Base-by-base conservation (phyloP, 129 eudicot genomes). In the Sambucus nigra region DNA sequence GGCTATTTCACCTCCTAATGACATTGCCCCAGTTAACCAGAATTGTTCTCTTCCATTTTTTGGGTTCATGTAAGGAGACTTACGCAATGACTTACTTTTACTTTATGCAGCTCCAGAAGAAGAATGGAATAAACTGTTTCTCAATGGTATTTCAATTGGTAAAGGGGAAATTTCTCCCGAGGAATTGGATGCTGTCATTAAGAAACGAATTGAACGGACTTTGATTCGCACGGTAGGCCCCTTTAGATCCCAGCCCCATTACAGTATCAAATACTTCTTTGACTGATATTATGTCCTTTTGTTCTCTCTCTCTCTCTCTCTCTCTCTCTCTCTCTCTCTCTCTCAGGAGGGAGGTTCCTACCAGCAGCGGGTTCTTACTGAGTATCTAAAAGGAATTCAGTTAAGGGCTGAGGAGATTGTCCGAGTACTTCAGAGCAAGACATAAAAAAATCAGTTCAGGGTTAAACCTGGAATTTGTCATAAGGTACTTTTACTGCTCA, bases 311-410 rank as follows among this genome's bases (percentile, higher is more conserved):
- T n/a, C n/a, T n/a, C 55, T 55, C 12, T 49, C 47, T 50, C 54
- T 53, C 11, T 40, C 53, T 46, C 41, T 25, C 35, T 48, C 62
- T 35, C 19, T 21, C 42, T 52, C 52, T n/a, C 31, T 11, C 41
- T 23, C 24, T 51, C 86, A 89, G 98, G 94, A 79, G 55, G 94
- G 95, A 71, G 98, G 95, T 46, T 91, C 98, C 16, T 91, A 91
- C 64, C 84, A 86, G 74, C 98, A 91, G 63, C 94, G 98, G 12
- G 57, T 91, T 24, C 81, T 82, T 41, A 63, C 69, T 4, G 98
- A 91, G 73, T 91, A 78, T 57, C 72, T 91, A 16, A 85, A 79
- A 69, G 98, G 95, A 65, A 80, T 91, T 24, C 89, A 85, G 27
- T 70, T 86, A 35, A 85, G 98, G 76, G 76, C 78, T 23, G 89